Evolutionary conservation across 257 asterid species (phyloP).

Genomic region (Ilex asprella): DNA sequence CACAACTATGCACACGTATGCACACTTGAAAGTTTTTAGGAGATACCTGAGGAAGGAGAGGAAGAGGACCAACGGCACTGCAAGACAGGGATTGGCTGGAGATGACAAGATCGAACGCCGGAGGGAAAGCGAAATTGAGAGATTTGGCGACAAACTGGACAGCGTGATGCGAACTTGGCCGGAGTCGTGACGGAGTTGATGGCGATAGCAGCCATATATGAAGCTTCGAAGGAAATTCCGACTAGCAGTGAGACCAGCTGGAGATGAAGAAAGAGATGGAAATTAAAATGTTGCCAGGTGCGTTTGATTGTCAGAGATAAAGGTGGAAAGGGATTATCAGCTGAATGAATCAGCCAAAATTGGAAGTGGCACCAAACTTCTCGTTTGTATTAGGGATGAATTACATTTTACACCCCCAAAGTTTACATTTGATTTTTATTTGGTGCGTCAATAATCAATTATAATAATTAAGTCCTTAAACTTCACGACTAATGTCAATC

Average conservation of each 20-base stretch:
- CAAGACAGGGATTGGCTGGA: neutral
- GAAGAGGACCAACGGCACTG: neutral
- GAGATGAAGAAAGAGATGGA: neutral
- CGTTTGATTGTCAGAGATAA: too few species aligned
- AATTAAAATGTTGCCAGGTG: too few species aligned
- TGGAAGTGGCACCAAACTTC: too few species aligned
- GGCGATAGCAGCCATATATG: neutral
- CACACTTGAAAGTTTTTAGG: neutral
- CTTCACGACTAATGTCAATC: too few species aligned
- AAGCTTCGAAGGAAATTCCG: neutral
- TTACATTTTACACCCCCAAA: too few species aligned
- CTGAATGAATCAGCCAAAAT: too few species aligned
- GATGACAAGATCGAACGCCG: neutral
- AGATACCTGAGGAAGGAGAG: neutral
- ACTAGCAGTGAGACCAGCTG: neutral
- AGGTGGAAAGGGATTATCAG: too few species aligned
- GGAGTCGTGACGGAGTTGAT: neutral
- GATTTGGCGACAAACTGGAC: neutral
- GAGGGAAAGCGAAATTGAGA: neutral
- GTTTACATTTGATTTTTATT: too few species aligned
- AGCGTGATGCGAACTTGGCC: neutral
- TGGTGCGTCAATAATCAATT: too few species aligned
- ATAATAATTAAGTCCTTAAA: too few species aligned
- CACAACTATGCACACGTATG: too few species aligned
- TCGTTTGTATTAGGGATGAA: too few species aligned